Percentiles rank a stretch among this genome's conserved stretches.
phyloP scores from a whole-genome alignment of 306 rosid species.

The Prosopis cineraria region DNA sequence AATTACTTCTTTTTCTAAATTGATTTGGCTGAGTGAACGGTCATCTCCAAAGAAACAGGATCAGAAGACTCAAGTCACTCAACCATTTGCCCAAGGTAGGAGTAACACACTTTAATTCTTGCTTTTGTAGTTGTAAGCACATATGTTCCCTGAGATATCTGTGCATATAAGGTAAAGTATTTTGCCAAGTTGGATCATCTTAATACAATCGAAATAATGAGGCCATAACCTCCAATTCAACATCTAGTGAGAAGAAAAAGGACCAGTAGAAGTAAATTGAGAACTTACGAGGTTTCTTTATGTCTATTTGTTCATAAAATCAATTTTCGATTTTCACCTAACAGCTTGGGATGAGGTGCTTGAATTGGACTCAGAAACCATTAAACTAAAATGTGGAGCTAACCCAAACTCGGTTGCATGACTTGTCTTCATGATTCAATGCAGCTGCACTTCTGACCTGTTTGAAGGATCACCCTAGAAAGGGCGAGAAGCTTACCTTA shows the following conservation, averaged over 20 bases:
- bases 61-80: slow-evolving; percentile 51
- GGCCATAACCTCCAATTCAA: slow-evolving; percentile 9
- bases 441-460: slow-evolving; percentile 93
- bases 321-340: neutral
- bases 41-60: slow-evolving; percentile 62
- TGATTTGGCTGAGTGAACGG: slow-evolving; percentile 84
- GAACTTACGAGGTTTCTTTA: slow-evolving; percentile 10
- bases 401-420: slow-evolving; percentile 32
- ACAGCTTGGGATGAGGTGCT: neutral
- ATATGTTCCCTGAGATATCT: slow-evolving; percentile 19
- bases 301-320: neutral
- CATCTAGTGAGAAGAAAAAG: slow-evolving; percentile 25
- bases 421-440: slow-evolving; percentile 38
- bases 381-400: neutral
- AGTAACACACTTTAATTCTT: slow-evolving; percentile 7
- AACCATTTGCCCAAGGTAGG: slow-evolving; percentile 86
- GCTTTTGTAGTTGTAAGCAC: slow-evolving; percentile 18
- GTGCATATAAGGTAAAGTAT: slow-evolving; percentile 2
- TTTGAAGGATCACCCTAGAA: slow-evolving; percentile 92
- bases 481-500: slow-evolving; percentile 94
- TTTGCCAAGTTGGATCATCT: slow-evolving; percentile 17
- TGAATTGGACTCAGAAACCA: neutral
- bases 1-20: slow-evolving; percentile 80
- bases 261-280: slow-evolving; percentile 13
- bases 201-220: neutral